Conservation (phyloP, 768 basidiomycete species). For the Kwoniella newhampshirensis region DNA sequence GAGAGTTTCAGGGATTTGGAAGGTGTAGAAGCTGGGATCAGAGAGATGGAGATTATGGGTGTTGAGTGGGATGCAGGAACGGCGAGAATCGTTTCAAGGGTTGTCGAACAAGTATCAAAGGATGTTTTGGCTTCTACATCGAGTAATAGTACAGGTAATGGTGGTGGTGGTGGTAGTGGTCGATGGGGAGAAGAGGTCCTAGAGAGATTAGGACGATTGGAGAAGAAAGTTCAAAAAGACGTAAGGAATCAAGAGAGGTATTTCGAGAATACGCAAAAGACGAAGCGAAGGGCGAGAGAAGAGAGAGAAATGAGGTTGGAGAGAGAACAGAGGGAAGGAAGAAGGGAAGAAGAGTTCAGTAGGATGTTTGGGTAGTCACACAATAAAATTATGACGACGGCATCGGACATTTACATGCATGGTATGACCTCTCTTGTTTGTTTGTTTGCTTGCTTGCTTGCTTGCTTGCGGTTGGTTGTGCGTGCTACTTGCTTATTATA, state of each 20-base stretch:
- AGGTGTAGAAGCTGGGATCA: slow-evolving; percentile 68
- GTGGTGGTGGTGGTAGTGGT: slow-evolving; percentile 13
- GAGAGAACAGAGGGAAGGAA: neutral
- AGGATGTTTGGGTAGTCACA: neutral
- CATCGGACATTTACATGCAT: no score
- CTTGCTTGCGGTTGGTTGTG: no score
- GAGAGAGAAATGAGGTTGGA: slow-evolving; percentile 13
- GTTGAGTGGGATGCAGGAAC: slow-evolving; percentile 67
- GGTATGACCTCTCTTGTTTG: no score
- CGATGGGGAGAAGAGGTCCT: slow-evolving; percentile 27
- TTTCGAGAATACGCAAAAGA: slow-evolving; percentile 20
- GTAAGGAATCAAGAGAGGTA: slow-evolving; percentile 29
- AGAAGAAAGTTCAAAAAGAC: slow-evolving; percentile 39
- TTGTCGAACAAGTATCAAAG: slow-evolving; percentile 61
- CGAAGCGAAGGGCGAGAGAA: slow-evolving; percentile 18
- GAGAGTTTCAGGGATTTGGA: slow-evolving; percentile 73
- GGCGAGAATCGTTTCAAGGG: slow-evolving; percentile 62
- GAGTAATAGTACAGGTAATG: no score
- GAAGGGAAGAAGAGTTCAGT: neutral
- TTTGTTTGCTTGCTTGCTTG: no score
- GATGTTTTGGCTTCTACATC: slow-evolving; percentile 9
- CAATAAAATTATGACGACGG: no score
- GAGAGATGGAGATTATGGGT: slow-evolving; percentile 80
- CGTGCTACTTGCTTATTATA: no score
- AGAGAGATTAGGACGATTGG: slow-evolving; percentile 26